Evolutionary conservation across 208 protist species (phyloP).

Genomic region (Leishmania amazonensis): DNA sequence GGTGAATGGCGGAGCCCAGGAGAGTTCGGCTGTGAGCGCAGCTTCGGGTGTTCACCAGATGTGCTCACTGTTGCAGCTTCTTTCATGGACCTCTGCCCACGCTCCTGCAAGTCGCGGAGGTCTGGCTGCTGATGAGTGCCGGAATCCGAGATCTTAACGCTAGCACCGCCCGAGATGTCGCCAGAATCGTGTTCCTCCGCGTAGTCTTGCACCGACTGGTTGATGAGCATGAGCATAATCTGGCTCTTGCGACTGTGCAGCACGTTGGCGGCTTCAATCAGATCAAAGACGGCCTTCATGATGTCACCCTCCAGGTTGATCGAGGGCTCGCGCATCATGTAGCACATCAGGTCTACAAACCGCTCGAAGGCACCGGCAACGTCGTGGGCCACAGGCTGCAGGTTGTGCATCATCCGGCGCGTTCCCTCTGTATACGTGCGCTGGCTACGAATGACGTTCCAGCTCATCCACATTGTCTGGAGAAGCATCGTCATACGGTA

Average conservation of each 20-base stretch:
- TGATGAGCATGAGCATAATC: constrained; percentile 82
- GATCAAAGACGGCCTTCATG: constrained; percentile 69
- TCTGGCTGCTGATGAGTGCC: neutral
- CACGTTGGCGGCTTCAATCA: constrained; percentile 60
- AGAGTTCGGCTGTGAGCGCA: neutral
- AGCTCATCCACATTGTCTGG: constrained; percentile 85
- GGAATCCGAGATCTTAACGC: neutral
- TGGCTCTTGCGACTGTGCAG: constrained; percentile 79
- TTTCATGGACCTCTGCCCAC: neutral
- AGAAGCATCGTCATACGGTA: constrained; percentile 81
- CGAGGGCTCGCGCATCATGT: constrained; percentile 64
- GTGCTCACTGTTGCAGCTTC: neutral
- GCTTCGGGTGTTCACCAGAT: neutral
- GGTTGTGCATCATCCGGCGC: constrained; percentile 56
- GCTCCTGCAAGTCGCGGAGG: neutral
- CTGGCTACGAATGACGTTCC: constrained; percentile 82
- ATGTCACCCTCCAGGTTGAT: constrained; percentile 75
- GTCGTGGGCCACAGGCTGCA: constrained; percentile 72
- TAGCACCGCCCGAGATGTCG: neutral
- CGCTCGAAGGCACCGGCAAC: constrained; percentile 58
- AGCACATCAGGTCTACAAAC: constrained; percentile 69
- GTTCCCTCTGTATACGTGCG: constrained; percentile 45
- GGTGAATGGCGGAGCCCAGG: neutral
- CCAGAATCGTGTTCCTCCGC: constrained; percentile 3
- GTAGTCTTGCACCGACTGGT: constrained; percentile 48